Base-by-base conservation (phyloP, 352 stramenopile species). In the Phytopythium kandeliae region DNA sequence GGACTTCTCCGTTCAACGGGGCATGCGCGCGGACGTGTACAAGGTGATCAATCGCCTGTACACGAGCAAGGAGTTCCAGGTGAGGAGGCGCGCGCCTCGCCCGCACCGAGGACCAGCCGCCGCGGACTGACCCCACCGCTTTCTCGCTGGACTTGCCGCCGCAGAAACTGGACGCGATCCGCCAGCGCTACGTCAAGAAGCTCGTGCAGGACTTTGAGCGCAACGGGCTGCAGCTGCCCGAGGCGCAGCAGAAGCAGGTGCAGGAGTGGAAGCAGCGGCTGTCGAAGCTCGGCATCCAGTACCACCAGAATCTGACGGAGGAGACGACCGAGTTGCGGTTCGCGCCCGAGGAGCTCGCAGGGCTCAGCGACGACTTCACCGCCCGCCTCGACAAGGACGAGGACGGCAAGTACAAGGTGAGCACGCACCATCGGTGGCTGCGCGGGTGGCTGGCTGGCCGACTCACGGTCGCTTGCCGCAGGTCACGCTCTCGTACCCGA, bases 241-340 rank as follows among this genome's bases (percentile, higher is more conserved):
- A 71, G 16, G 65, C 71, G 12, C 81, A 92, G 60, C 72, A 79
- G 41, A 63, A 79, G 58, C 63, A 89, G 59, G 70, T 96, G 41
- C 74, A 95, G 46, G 50, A 71, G 54, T 78, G 85, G 66, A 86
- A 94, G 69, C 85, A 96, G 57, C 86, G 92, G 62, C 71, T 96
- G 45, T 80, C 85, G 15, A 88, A 86, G 57, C 67, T 96, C 12
- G 78, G 78, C 44, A 86, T 79, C 28, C 71, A 91, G 65, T 96
- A 85, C 58, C 71, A 86, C 51, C 80, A 89, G 65, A 96, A 96
- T 63, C 67, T 97, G 24, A 79, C 69, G 11, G 77, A 90, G 43
- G 86, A 97, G 52, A 86, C 82, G 22, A 95, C 80, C 17, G 79
- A 95, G 59, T 61, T 97, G 40, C 74, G 63, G 33, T 96, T 96